These are phyloP conservation scores for Lavandula angustifolia DNA, from an alignment of 257 asterid genomes.

Conservation along the genomic window DNA sequence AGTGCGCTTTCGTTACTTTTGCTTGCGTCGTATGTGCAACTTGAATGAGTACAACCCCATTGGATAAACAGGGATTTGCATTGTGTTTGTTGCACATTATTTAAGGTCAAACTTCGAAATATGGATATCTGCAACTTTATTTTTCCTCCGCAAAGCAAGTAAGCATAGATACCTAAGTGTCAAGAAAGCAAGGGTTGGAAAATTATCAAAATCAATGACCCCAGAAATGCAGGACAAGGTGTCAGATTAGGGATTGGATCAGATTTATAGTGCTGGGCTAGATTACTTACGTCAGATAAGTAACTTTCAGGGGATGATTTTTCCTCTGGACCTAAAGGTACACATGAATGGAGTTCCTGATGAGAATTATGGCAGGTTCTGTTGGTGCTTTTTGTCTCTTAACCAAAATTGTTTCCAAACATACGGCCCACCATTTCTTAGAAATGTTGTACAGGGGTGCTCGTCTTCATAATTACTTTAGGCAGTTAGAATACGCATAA, in stretches of 20 bases:
- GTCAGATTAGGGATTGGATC: constrained; percentile 9
- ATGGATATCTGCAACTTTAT: constrained; percentile 8
- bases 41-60: background rate
- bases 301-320: background rate
- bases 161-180: constrained; percentile 14
- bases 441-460: background rate
- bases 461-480: background rate
- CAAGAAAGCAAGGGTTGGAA: constrained; percentile 6
- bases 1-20: constrained; percentile 1
- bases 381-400: background rate
- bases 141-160: constrained; percentile 19
- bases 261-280: constrained; percentile 11
- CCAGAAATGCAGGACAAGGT: constrained; percentile 10
- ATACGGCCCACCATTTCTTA: background rate
- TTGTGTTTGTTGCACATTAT: constrained; percentile 1
- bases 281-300: background rate
- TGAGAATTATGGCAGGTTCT: background rate
- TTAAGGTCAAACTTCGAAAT: constrained; percentile 13
- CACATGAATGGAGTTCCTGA: background rate
- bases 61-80: constrained; percentile 13
- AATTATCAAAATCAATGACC: background rate
- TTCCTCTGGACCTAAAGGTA: constrained; percentile 12
- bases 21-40: constrained; percentile 2
- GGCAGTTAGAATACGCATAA: background rate
- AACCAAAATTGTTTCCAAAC: constrained; percentile 1